Percentiles rank a stretch among this genome's conserved stretches.
Conservation (phyloP, 805 yeast genomes). For the Yarrowia phangngaensis region DNA sequence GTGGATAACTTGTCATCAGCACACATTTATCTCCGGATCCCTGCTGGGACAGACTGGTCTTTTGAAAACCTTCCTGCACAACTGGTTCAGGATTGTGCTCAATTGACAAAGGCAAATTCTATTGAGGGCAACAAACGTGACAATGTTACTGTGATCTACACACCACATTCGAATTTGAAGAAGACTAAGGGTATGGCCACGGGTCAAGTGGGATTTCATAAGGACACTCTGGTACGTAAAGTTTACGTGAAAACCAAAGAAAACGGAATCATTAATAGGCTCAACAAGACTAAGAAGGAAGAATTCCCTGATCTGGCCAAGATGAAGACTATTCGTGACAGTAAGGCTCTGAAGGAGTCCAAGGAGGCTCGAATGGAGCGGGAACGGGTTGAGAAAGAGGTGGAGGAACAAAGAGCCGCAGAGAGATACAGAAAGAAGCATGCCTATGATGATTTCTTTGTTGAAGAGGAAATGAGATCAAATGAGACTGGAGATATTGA, state of each 20-base stretch:
- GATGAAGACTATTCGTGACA: conserved; percentile 44
- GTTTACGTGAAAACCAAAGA: conserved; percentile 54
- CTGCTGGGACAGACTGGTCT: conserved; percentile 43
- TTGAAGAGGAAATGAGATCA: conserved; percentile 46
- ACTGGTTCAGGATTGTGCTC: conserved; percentile 58
- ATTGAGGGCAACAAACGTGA: conserved; percentile 69
- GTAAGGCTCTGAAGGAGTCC: conserved; percentile 35
- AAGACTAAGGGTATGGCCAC: conserved; percentile 69
- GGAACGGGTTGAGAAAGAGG: conserved; percentile 44
- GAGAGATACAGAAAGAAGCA: conserved; percentile 39
- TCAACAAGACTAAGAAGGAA: conserved; percentile 63
- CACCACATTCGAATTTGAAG: conserved; percentile 68
- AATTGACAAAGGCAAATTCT: conserved; percentile 71
- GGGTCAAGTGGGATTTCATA: conserved; percentile 74
- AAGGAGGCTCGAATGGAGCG: conserved; percentile 39
- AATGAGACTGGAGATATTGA: conserved; percentile 48
- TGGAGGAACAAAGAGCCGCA: conserved; percentile 32
- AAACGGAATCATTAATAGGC: conserved; percentile 55
- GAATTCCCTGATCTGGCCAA: conserved; percentile 47
- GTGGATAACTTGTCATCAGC: conserved; percentile 74
- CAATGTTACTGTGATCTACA: conserved; percentile 62
- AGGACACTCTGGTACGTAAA: conserved; percentile 51
- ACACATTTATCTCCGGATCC: conserved; percentile 63
- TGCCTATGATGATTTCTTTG: conserved; percentile 49
- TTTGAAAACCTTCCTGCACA: conserved; percentile 51